These are phyloP conservation scores for Cystobasidium tubakii DNA, from an alignment of 768 basidiomycete genomes.

Conservation along the genomic window DNA sequence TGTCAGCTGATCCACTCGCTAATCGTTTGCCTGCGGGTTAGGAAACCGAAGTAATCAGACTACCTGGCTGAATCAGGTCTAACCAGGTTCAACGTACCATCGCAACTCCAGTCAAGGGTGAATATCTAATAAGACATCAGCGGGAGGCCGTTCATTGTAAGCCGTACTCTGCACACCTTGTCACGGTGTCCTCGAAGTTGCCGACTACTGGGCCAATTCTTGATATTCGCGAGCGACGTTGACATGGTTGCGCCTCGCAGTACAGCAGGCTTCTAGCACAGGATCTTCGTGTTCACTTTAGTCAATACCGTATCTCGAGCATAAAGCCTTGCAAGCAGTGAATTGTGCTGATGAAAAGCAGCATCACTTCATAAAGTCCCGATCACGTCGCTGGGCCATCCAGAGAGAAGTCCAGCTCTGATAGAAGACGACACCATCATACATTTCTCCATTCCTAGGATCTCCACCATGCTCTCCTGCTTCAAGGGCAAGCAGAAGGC, in stretches of 20 bases:
- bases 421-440: not conserved
- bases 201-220: conserved; percentile 27
- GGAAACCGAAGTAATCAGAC: not conserved
- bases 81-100: not conserved
- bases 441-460: not conserved
- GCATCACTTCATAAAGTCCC: not conserved
- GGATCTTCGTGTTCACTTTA: not conserved
- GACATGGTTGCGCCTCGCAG: not conserved
- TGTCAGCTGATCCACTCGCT: conserved; percentile 30
- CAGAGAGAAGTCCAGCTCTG: too few relatives aligned
- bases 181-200: conserved; percentile 28
- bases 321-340: not conserved
- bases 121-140: not conserved
- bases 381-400: too few relatives aligned
- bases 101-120: conserved; percentile 35
- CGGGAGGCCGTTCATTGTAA: not conserved
- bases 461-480: not conserved
- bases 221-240: conserved; percentile 13
- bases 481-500: conserved; percentile 7
- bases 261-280: not conserved
- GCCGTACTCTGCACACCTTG: conserved; percentile 18
- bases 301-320: not conserved
- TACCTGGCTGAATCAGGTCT: not conserved
- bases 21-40: conserved; percentile 8
- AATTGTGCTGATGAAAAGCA: not conserved